Conservation (phyloP, 2,329 filamentous ascomycete species). For the Furcasterigmium furcatum region DNA sequence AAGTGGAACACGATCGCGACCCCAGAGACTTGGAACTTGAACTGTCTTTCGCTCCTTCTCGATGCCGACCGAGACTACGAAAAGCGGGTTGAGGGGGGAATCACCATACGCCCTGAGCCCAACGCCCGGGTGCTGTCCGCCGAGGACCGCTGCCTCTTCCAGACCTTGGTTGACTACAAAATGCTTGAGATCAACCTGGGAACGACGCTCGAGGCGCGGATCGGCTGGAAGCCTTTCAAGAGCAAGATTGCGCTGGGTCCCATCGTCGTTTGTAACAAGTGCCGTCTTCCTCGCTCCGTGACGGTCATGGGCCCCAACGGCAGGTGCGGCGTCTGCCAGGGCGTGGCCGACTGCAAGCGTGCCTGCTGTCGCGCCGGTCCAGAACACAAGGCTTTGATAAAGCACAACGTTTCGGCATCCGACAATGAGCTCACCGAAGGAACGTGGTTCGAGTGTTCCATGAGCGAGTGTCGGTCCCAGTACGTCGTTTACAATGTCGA, state of each 20-base stretch:
- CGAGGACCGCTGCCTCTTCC: conserved; percentile 37
- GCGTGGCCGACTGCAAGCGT: conserved; percentile 14
- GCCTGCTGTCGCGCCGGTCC: conserved; percentile 11
- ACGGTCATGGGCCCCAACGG: conserved; percentile 39
- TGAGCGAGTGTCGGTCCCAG: conserved; percentile 39
- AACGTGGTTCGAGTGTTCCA: conserved; percentile 45
- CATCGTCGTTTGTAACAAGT: conserved; percentile 33
- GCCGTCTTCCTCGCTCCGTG: conserved; percentile 43
- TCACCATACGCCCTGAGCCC: conserved; percentile 8
- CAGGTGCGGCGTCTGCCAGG: conserved; percentile 38
- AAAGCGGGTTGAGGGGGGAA: conserved; percentile 18
- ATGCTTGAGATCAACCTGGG: conserved; percentile 41
- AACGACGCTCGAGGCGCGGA: conserved; percentile 35
- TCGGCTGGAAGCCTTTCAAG: conserved; percentile 45
- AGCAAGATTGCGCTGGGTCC: conserved; percentile 38
- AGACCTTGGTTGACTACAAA: conserved; percentile 41
- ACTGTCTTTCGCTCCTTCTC: conserved; percentile 40
- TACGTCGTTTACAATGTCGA: conserved; percentile 45
- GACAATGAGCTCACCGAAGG: conserved; percentile 26
- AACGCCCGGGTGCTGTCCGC: conserved; percentile 24
- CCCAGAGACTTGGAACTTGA: conserved; percentile 46
- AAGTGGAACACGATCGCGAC: conserved; percentile 44
- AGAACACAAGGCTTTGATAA: conserved; percentile 17
- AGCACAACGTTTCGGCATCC: conserved; percentile 23
- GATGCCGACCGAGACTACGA: conserved; percentile 38